Evolutionary conservation across 2,329 filamentous ascomycete species (phyloP), one percentile per base, ranked within the genome.

Genomic region (Sporothrix pseudoabietina): DNA sequence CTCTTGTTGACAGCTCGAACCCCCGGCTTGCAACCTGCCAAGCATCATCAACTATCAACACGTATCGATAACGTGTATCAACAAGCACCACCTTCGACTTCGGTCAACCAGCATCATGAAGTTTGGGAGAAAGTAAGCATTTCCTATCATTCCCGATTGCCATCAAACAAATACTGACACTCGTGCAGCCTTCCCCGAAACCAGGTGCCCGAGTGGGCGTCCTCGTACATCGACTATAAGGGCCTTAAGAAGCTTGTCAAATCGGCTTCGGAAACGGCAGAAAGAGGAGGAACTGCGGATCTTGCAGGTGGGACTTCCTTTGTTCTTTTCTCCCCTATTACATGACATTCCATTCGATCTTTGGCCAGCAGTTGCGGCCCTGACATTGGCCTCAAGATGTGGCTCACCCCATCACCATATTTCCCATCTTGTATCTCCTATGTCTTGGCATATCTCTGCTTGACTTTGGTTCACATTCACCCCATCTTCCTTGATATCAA

Each of bases 211-310:
- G 93, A 95, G 83, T 97, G 93, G 93, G 91, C 92, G 71, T 86
- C 90, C 73, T 90, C 87, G 44, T 97, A 97, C 80, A 94, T 96
- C 84, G 90, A 96, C 83, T 97, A 97, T 85, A 96, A 95, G 80
- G 90, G 91, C 77, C 85, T 98, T 78, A 99, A 99, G 87, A 97
- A 96, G 85, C 88, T 98, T 76, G 94, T 99, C 84, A 98, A 97
- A 78, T 88, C 91, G 14, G 91, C 92, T 47, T 87, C 89, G 74
- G 85, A 88, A 76, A 87, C 89, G 75, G 85, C 85, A 16, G 91
- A 90, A 79, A 86, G 88, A 79, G 92, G 92, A 78, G 88, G 91
- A 77, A 88, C 92, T 78, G 91, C 93, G 75, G 96, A 99, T 87
- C 87, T 97, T 83, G 94, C 95, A 85, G 94, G 95, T 97, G 88